Base-by-base conservation (phyloP, 2,329 filamentous ascomycete species). In the Cladosporium halotolerans region DNA sequence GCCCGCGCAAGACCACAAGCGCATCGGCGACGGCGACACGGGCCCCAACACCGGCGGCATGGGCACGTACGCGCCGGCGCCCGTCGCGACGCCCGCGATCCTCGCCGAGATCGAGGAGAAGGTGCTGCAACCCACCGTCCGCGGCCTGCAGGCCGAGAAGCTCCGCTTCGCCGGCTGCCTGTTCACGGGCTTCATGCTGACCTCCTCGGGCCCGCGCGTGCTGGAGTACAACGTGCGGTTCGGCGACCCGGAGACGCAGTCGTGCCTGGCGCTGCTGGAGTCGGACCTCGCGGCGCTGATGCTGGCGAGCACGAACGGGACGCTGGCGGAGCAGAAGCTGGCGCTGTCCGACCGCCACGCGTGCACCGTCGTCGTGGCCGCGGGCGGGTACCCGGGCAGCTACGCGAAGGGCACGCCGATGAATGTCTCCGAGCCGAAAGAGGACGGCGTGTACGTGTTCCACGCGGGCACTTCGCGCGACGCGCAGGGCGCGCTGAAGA, bases 21-120 rank as follows among this genome's bases (percentile, higher is more conserved):
- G 90, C 57, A 90, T 95, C 59, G 88, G 87, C 50, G 93, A 99
- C 65, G 89, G 88, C 52, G 92, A 97, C 67, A 79, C 82, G 46
- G 93, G 93, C 1, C 88, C 90, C 36, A 97, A 97, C 73, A 97
- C 93, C 2, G 93, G 92, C 55, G 93, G 93, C 39, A 97, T 97
- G 93, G 93, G 93, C 48, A 96, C 90, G 68, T 97, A 97, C 71
- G 90, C 91, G 13, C 95, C 91, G 1, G 86, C 76, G 9, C 68
- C 63, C 1, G 61, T 69, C 23, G 75, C 75, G 13, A 74, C 71
- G 1, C 61, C 63, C 48, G 82, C 85, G 57, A 77, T 95, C n/a
- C 79, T 93, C 14, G 85, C 85, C 14, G 79, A 84, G 56, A 83
- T 99, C 57, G 86, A 96, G 67, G 78, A 79, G 53, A 87, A 86